Percentiles rank a stretch among this genome's conserved stretches.
Evolutionary conservation across 2,329 filamentous ascomycete species (phyloP).

Genomic region (Paraphoma chrysanthemicola): DNA sequence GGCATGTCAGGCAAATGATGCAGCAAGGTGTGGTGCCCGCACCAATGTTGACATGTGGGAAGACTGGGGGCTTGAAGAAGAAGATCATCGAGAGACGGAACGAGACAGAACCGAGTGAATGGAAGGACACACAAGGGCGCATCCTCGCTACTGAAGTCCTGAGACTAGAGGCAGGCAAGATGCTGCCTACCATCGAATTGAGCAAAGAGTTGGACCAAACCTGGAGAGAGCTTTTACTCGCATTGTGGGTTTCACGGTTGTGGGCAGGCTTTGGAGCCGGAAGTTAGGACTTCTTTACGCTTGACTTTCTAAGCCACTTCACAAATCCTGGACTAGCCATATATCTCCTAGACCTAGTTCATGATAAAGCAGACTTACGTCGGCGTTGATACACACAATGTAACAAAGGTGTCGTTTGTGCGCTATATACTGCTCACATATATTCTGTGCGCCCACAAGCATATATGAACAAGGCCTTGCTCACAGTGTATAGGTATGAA

Average conservation of each 20-base stretch:
- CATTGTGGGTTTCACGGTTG: constrained; percentile 29
- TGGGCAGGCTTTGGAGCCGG: constrained; percentile 34
- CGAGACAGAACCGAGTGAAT: constrained; percentile 22
- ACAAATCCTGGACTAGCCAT: too few relatives aligned
- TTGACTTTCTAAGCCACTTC: too few relatives aligned
- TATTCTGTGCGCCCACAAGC: too few relatives aligned
- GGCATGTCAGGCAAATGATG: constrained; percentile 26
- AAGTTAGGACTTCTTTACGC: too few relatives aligned
- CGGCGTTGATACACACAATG: too few relatives aligned
- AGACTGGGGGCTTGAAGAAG: constrained; percentile 18
- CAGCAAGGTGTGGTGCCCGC: constrained; percentile 11
- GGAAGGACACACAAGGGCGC: constrained; percentile 28
- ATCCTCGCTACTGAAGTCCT: constrained; percentile 31
- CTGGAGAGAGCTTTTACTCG: constrained; percentile 32
- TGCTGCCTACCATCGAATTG: constrained; percentile 31
- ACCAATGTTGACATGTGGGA: constrained; percentile 31
- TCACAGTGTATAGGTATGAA: too few relatives aligned
- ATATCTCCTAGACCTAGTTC: too few relatives aligned
- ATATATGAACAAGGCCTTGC: too few relatives aligned
- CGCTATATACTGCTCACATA: too few relatives aligned
- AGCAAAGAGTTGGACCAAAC: constrained; percentile 24
- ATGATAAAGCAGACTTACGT: too few relatives aligned
- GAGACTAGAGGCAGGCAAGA: constrained; percentile 20
- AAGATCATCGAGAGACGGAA: constrained; percentile 13
- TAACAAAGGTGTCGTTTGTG: too few relatives aligned